Conservation (phyloP, 257 asterid species). For the Solanum pinnatisectum region DNA sequence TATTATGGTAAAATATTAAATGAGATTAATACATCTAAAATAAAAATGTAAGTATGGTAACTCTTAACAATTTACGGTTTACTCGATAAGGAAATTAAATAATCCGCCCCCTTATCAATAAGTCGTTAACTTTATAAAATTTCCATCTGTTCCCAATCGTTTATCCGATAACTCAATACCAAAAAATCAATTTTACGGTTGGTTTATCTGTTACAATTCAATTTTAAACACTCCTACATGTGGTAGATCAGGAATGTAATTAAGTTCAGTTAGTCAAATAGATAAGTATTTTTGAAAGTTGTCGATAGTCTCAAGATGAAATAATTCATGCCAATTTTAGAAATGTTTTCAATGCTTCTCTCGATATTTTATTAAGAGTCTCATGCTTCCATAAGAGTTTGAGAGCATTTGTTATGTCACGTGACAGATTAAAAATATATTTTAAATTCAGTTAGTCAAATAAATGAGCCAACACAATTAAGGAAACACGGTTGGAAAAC, state of each 20-base stretch:
- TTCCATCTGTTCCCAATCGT: background rate
- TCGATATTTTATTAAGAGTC: too few species aligned
- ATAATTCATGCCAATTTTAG: too few species aligned
- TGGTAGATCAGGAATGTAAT: background rate
- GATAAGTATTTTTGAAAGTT: too few species aligned
- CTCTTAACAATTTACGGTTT: background rate
- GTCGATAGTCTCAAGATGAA: background rate
- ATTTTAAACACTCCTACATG: too few species aligned
- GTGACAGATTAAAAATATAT: too few species aligned
- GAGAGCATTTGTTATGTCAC: fast-evolving
- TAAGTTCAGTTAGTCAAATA: too few species aligned
- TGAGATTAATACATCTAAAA: too few species aligned
- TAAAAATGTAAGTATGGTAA: background rate
- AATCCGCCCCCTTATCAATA: background rate
- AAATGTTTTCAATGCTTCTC: background rate
- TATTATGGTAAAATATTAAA: background rate
- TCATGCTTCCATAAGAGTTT: too few species aligned
- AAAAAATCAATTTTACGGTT: background rate
- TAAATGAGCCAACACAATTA: background rate
- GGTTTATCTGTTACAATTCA: background rate
- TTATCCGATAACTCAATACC: background rate
- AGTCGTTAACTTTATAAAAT: too few species aligned
- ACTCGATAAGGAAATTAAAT: too few species aligned
- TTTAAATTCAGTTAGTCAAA: too few species aligned
- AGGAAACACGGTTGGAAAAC: background rate